phyloP scores from a whole-genome alignment of 2,329 filamentous ascomycete species.

The Aspergillus chevalieri region DNA sequence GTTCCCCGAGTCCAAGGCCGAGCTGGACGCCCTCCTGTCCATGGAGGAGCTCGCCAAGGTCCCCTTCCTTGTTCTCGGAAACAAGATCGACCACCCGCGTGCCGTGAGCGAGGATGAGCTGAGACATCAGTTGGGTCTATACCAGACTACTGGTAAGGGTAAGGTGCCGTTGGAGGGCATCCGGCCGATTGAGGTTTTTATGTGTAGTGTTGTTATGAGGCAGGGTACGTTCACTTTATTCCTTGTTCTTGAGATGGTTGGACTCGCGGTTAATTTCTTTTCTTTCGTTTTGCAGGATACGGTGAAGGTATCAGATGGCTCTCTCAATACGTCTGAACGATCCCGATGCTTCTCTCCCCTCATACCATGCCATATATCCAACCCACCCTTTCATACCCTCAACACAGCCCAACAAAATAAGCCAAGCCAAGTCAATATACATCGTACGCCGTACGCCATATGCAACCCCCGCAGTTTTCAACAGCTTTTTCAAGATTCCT shows the following conservation, averaged over 20 bases:
- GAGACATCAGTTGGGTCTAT: conserved; percentile 83
- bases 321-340: conserved; percentile 75
- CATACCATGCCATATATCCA: too few species aligned
- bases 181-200: conserved; percentile 92
- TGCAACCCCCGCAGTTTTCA: too few species aligned
- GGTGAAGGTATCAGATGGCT: conserved; percentile 88
- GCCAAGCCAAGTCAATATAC: too few species aligned
- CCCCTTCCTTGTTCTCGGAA: conserved; percentile 90
- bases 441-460: too few species aligned
- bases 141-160: conserved; percentile 94
- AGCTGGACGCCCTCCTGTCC: conserved; percentile 87
- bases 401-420: not conserved
- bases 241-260: not conserved
- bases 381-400: not conserved
- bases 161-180: conserved; percentile 90
- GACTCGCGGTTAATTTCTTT: too few species aligned
- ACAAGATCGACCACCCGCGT: conserved; percentile 98
- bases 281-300: conserved; percentile 52
- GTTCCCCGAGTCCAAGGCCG: conserved; percentile 87
- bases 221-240: conserved; percentile 57
- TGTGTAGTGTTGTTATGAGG: conserved; percentile 98
- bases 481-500: too few species aligned
- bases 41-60: conserved; percentile 98
- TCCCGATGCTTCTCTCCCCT: not conserved
- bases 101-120: conserved; percentile 94